These are phyloP conservation scores for Croton laevigatus DNA, from an alignment of 441 rosid genomes.

Conservation along the genomic window DNA sequence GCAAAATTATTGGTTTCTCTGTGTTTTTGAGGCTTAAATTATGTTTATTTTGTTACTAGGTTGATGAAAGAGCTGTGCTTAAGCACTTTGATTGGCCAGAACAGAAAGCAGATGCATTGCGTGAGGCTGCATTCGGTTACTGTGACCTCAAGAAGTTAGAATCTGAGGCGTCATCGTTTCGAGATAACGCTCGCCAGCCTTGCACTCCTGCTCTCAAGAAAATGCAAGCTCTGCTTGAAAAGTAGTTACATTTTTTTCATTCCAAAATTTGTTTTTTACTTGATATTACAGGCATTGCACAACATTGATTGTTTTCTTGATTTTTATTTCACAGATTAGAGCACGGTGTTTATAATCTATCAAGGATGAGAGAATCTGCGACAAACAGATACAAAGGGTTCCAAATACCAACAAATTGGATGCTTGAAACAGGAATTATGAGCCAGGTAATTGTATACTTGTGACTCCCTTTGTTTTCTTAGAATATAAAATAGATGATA, in stretches of 20 bases:
- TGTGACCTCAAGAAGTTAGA: slow-evolving; percentile 78
- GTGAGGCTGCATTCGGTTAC: slow-evolving; percentile 92
- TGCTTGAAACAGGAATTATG: slow-evolving; percentile 83
- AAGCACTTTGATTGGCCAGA: slow-evolving; percentile 98
- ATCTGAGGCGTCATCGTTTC: slow-evolving; percentile 68
- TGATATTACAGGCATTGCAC: not conserved
- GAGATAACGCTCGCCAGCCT: slow-evolving; percentile 59
- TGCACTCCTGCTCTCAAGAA: slow-evolving; percentile 74
- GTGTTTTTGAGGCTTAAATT: not conserved
- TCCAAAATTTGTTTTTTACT: not conserved
- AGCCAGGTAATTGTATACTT: slow-evolving; percentile 56
- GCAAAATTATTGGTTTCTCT: not conserved
- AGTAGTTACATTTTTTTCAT: slow-evolving; percentile 33
- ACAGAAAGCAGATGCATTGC: slow-evolving; percentile 83
- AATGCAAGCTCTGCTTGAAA: slow-evolving; percentile 86
- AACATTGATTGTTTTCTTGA: not conserved
- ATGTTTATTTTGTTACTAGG: slow-evolving; percentile 30
- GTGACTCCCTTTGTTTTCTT: not conserved
- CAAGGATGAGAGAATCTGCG: slow-evolving; percentile 87
- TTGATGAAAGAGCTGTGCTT: slow-evolving; percentile 91
- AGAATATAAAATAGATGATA: slow-evolving; percentile 6
- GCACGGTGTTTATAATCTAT: slow-evolving; percentile 87
- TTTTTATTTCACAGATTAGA: slow-evolving; percentile 51
- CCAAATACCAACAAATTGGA: slow-evolving; percentile 85
- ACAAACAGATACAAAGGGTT: slow-evolving; percentile 55